Conservation (phyloP, 371 early-diverging fungal species). For the Apophysomyces trapeziformis region DNA sequence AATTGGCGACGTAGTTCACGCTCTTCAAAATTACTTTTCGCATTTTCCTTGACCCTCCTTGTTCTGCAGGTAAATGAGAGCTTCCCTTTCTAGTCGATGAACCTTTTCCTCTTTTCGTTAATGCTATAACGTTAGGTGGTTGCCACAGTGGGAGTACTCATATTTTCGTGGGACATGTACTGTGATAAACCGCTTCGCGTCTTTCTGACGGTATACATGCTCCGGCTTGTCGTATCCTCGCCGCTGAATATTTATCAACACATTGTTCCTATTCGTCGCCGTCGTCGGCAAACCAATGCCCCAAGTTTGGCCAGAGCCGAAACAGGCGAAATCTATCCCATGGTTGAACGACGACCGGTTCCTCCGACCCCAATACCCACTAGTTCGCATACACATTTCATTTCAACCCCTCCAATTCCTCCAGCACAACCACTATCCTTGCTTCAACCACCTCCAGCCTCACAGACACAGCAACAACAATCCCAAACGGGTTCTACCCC, state of each 20-base stretch:
- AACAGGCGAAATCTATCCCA: constrained; percentile 38
- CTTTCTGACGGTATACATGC: constrained; percentile 47
- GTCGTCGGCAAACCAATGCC: constrained; percentile 21
- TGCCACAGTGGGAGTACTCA: constrained; percentile 38
- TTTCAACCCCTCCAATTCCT: constrained; percentile 18
- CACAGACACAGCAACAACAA: background rate
- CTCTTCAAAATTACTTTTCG: constrained; percentile 41
- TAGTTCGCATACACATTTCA: constrained; percentile 21
- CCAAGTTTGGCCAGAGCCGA: constrained; percentile 25
- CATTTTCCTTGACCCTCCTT: constrained; percentile 41
- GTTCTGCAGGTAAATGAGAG: constrained; percentile 31
- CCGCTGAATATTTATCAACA: constrained; percentile 50
- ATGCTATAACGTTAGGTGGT: constrained; percentile 25
- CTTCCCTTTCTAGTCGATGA: background rate
- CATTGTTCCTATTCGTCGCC: constrained; percentile 43
- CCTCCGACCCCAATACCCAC: constrained; percentile 31
- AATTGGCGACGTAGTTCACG: constrained; percentile 54
- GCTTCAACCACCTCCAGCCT: background rate
- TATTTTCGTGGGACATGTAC: constrained; percentile 49
- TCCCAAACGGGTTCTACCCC: constrained; percentile 6
- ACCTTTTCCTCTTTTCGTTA: background rate
- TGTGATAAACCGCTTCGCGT: constrained; percentile 54
- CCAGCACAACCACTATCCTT: constrained; percentile 13
- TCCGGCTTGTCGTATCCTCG: constrained; percentile 43
- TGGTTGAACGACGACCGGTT: constrained; percentile 34